phyloP scores from a whole-genome alignment of 441 rosid species.

The Eruca vesicaria region DNA sequence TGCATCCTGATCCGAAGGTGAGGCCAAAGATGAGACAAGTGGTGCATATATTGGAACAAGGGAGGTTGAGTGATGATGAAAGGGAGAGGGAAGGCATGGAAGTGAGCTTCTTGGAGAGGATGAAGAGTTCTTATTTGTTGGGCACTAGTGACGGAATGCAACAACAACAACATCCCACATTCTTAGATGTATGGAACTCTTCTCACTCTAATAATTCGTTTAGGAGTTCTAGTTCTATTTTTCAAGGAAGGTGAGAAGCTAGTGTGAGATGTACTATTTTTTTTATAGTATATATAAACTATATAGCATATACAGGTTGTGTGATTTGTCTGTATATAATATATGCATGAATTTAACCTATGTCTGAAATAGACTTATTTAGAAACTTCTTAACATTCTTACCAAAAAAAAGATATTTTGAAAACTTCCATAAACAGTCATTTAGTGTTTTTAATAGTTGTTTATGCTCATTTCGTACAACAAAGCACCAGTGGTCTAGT shows the following conservation, averaged over 20 bases:
- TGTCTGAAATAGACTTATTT: not conserved
- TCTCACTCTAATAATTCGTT: constrained; percentile 28
- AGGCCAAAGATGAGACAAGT: constrained; percentile 55
- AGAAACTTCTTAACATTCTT: not conserved
- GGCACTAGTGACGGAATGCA: not conserved
- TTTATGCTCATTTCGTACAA: not conserved
- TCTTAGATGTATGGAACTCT: constrained; percentile 35
- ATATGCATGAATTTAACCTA: not conserved
- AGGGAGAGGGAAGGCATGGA: constrained; percentile 34
- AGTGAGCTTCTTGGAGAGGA: constrained; percentile 39
- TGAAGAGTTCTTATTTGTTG: constrained; percentile 24
- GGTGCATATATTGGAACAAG: constrained; percentile 39
- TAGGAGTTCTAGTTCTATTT: constrained; percentile 27
- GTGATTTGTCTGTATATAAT: not conserved
- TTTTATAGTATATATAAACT: not conserved
- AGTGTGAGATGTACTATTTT: not conserved
- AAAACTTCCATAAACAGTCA: not conserved
- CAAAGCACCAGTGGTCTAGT: constrained; percentile 38
- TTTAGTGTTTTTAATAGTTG: not conserved
- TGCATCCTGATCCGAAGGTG: constrained; percentile 39
- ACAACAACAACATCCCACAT: constrained; percentile 40
- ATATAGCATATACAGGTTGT: not conserved
- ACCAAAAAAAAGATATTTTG: not conserved
- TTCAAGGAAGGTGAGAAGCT: constrained; percentile 41
- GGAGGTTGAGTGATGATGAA: constrained; percentile 26